Percentiles rank a stretch among this genome's conserved stretches.
Evolutionary conservation across 768 basidiomycete genomes (phyloP).

Genomic region (Naganishia antarctica): DNA sequence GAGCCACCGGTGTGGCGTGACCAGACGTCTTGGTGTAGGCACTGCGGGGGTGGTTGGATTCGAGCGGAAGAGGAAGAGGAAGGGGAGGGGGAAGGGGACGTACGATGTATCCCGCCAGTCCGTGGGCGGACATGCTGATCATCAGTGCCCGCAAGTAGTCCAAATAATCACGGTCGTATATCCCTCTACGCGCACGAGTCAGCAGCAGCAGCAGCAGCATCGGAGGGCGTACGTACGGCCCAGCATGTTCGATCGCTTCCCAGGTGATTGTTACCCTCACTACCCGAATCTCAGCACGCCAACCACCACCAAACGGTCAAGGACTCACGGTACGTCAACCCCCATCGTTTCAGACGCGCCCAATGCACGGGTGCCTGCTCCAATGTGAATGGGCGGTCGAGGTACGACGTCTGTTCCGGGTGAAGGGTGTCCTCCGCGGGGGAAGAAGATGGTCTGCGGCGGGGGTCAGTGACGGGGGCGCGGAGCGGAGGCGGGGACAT

Average conservation of each 20-base stretch:
- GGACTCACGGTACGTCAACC: constrained; percentile 71
- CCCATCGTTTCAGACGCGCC: constrained; percentile 74
- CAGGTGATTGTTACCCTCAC: constrained; percentile 91
- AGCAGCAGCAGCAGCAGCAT: neutral
- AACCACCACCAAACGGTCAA: neutral
- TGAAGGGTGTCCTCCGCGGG: constrained; percentile 1
- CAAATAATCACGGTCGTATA: constrained; percentile 79
- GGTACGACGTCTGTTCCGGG: constrained; percentile 64
- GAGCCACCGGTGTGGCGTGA: constrained; percentile 91
- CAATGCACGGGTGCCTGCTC: constrained; percentile 82
- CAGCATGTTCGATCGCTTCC: constrained; percentile 93
- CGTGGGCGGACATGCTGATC: constrained; percentile 39
- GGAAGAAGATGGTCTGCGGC: constrained; percentile 21
- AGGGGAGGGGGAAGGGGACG: constrained; percentile 48
- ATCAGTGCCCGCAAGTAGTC: constrained; percentile 65
- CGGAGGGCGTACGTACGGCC: constrained; percentile 59
- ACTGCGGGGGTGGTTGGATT: constrained; percentile 51
- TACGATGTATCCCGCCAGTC: constrained; percentile 44
- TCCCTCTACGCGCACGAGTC: constrained; percentile 56
- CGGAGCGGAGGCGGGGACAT: constrained; percentile 40
- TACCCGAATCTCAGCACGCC: constrained; percentile 42
- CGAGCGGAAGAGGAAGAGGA: constrained; percentile 64
- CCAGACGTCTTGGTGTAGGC: constrained; percentile 92
- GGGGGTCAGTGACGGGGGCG: neutral
- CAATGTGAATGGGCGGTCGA: constrained; percentile 84